Percentiles rank a stretch among this genome's conserved stretches.
Evolutionary conservation across 2,329 filamentous ascomycete genomes (phyloP).

Genomic region (Botrytis elliptica): DNA sequence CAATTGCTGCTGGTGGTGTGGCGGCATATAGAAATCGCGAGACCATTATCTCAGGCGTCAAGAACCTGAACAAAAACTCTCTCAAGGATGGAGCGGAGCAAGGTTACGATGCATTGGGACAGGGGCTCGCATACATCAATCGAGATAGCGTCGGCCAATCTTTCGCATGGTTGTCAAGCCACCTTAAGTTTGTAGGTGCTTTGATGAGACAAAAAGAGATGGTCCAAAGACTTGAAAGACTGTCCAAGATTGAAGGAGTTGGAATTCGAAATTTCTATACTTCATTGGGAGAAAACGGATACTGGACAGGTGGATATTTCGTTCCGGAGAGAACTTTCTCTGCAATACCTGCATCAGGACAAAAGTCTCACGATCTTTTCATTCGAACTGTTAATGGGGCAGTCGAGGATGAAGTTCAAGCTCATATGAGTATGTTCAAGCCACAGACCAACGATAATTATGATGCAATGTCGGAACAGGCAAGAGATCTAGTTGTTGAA

Average conservation of each 20-base stretch:
- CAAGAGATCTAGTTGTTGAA: slow-evolving; percentile 24
- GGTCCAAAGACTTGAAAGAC: slow-evolving; percentile 61
- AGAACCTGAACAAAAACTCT: slow-evolving; percentile 40
- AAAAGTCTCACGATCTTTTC: slow-evolving; percentile 25
- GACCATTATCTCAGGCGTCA: slow-evolving; percentile 55
- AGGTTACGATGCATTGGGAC: slow-evolving; percentile 38
- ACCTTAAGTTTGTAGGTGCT: slow-evolving; percentile 82
- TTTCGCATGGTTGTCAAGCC: slow-evolving; percentile 75
- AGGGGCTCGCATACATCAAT: slow-evolving; percentile 57
- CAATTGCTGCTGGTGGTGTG: slow-evolving; percentile 77
- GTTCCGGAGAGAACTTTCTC: slow-evolving; percentile 76
- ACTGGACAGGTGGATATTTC: slow-evolving; percentile 59
- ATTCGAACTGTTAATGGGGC: slow-evolving; percentile 28
- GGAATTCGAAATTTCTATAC: slow-evolving; percentile 76
- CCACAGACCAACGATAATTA: slow-evolving; percentile 31
- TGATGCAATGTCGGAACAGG: slow-evolving; percentile 27
- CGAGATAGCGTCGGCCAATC: slow-evolving; percentile 62
- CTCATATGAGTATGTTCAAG: slow-evolving; percentile 36
- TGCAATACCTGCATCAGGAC: slow-evolving; percentile 53
- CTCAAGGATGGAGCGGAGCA: slow-evolving; percentile 46
- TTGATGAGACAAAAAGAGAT: slow-evolving; percentile 73
- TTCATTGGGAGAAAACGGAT: slow-evolving; percentile 69
- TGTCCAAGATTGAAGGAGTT: slow-evolving; percentile 61
- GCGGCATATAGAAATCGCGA: slow-evolving; percentile 78
- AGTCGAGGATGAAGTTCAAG: slow-evolving; percentile 33